phyloP scores from a whole-genome alignment of 305 asterid genomes.

The Fraxinus baroniana region DNA sequence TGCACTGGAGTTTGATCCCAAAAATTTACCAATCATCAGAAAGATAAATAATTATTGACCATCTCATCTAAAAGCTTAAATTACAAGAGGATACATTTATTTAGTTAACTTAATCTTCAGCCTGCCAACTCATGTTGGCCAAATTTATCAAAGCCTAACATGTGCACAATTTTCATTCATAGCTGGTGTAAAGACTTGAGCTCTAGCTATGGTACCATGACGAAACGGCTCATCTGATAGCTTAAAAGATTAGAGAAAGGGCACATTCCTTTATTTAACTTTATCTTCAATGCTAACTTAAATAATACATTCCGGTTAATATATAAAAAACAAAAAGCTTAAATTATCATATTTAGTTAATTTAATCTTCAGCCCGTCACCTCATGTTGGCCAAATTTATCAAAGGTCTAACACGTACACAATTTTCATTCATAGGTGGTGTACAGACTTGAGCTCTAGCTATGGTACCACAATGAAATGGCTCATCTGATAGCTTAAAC shows the following conservation, averaged over 20 bases:
- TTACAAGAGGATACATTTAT: not conserved
- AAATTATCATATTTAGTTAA: not conserved
- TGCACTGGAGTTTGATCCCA: not conserved
- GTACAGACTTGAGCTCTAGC: not conserved
- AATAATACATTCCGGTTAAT: not conserved
- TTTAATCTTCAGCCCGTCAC: not conserved
- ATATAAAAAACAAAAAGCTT: not conserved
- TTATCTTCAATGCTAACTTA: not conserved
- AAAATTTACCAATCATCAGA: not conserved
- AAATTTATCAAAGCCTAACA: not conserved
- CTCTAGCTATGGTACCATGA: not conserved
- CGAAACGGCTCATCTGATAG: not conserved
- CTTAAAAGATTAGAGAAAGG: not conserved
- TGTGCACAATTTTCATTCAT: not conserved
- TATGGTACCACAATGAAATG: not conserved
- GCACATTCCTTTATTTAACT: not conserved
- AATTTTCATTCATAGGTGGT: not conserved
- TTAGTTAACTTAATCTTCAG: not conserved
- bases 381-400: not conserved
- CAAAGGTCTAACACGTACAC: not conserved
- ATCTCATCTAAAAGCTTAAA: not conserved
- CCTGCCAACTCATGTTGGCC: not conserved
- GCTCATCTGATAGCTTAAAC: not conserved
- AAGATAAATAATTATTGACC: not conserved
- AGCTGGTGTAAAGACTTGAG: not conserved